Base-by-base conservation (phyloP, 148 eudicot species). In the Chenopodium formosanum region DNA sequence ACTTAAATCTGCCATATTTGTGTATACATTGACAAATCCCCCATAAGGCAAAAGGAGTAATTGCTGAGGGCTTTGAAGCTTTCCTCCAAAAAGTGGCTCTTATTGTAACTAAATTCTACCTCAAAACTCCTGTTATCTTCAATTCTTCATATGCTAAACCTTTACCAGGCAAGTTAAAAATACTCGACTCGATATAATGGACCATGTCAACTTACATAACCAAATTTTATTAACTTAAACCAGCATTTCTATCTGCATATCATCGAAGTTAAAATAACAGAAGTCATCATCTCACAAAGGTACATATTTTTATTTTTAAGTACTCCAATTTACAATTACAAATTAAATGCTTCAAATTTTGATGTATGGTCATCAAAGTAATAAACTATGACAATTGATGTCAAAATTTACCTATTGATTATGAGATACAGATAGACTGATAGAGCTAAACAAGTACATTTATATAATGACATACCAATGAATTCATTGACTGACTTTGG, bases 401-500 rank as follows among this genome's bases (percentile, higher is more conserved):
- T 40, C 40, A 37, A 37, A 37, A 4, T 4, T 37, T 37, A 32
- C 34, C 34, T 32, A 32, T 32, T 32, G 34, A 32, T 32, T 32
- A 37, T 37, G 40, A 37, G 40, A 37, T 37, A 7, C 40, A 37
- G 6, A 37, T 37, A 37, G 5, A 7, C 40, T 4, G 6, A 37
- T 37, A 37, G 5, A 37, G 40, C 7, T 37, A 37, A 37, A 37
- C 40, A 6, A 37, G 6, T 5, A 5, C 7, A 37, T 37, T 4
- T 37, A 37, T 37, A 37, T 37, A 37, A 70, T 50, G 9, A 58
- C 82, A 69, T 93, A 95, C 98, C 98, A 79, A 88, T 83, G 67
- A 95, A 93, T 74, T 95, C 94, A 84, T 81, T 88, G 65, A 82
- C 76, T 82, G 88, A 88, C 53, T 88, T 90, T n/a, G 98, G 97